Conservation (phyloP, 2,329 filamentous ascomycete species). For the Cylindrodendrum hubeiense region DNA sequence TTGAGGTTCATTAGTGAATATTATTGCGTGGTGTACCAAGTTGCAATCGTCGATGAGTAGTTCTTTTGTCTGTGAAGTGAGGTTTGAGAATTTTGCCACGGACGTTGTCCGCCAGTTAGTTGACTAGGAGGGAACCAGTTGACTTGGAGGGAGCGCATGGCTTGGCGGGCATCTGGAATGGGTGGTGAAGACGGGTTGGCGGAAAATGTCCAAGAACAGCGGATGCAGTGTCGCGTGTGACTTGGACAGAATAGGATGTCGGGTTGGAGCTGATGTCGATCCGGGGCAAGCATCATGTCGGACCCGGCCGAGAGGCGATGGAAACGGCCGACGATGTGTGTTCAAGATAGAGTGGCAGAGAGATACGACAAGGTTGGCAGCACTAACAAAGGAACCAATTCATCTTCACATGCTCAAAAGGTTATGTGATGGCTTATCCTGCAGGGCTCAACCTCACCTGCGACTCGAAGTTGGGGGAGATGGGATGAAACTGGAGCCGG, state of each 20-base stretch:
- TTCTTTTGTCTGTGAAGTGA: too few species aligned
- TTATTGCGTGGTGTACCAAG: background rate
- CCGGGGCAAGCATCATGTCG: background rate
- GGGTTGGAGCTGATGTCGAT: background rate
- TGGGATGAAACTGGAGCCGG: background rate
- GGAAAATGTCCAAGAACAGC: background rate
- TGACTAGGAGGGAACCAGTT: too few species aligned
- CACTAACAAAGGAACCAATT: background rate
- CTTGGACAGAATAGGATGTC: constrained; percentile 12
- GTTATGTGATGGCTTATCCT: background rate
- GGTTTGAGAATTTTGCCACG: too few species aligned
- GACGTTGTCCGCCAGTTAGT: too few species aligned
- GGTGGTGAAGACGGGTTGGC: background rate
- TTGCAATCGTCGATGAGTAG: too few species aligned
- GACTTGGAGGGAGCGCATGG: background rate
- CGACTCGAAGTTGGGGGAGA: background rate
- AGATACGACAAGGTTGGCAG: background rate
- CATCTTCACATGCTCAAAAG: background rate
- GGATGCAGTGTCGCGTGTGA: constrained; percentile 15
- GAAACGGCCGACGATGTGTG: constrained; percentile 7
- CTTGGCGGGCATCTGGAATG: background rate
- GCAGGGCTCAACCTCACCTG: background rate
- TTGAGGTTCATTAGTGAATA: background rate
- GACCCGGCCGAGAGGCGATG: constrained; percentile 22
- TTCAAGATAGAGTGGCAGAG: background rate